phyloP scores from a whole-genome alignment of 2,329 filamentous ascomycete genomes.

The Verticillium nonalfalfae region DNA sequence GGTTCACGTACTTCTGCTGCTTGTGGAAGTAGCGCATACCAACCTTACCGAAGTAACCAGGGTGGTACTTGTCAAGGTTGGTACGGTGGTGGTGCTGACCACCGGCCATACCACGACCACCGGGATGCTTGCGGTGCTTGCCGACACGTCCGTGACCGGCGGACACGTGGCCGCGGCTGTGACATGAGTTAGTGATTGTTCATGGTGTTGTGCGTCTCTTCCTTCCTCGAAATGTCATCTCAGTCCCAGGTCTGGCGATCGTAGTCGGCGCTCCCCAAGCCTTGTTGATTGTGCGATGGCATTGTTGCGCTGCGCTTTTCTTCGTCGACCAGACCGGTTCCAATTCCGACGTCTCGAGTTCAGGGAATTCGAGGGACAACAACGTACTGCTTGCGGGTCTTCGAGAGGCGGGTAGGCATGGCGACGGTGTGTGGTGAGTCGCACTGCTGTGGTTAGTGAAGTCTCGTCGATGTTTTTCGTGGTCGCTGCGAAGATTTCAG shows the following conservation, averaged over 20 bases:
- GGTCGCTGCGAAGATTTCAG: background rate
- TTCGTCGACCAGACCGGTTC: background rate
- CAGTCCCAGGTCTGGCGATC: background rate
- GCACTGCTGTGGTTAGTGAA: conserved; percentile 3
- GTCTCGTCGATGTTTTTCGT: conserved; percentile 29
- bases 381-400: conserved; percentile 74
- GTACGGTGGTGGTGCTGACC: conserved; percentile 98
- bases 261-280: background rate
- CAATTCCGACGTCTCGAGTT: background rate
- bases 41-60: conserved; percentile 87
- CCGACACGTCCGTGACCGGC: conserved; percentile 97
- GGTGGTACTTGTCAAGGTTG: conserved; percentile 74
- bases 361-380: conserved; percentile 6
- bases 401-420: conserved; percentile 70
- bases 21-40: conserved; percentile 97
- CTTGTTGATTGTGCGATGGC: background rate
- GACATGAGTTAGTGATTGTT: background rate
- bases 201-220: background rate
- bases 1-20: conserved; percentile 54
- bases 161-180: conserved; percentile 92
- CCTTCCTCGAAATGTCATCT: background rate
- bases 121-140: conserved; percentile 93
- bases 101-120: conserved; percentile 87
- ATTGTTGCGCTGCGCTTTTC: background rate
- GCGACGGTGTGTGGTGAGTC: conserved; percentile 37